Evolutionary conservation across 805 yeast genomes (phyloP).

Genomic region (Candida wancherniae): DNA sequence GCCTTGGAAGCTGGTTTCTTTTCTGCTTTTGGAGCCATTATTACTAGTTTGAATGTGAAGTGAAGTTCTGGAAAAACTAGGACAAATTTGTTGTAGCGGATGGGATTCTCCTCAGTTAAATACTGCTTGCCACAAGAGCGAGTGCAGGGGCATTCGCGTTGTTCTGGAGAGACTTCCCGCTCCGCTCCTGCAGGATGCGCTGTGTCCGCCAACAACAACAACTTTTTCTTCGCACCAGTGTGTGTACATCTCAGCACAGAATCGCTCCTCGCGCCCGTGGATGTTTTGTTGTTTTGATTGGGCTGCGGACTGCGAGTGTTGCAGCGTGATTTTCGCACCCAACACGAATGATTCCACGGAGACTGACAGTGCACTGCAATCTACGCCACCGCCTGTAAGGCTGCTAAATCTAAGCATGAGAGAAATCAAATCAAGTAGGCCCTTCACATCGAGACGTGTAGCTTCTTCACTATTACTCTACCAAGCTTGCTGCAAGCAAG

Average conservation of each 20-base stretch:
- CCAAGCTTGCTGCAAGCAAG: too few relatives aligned
- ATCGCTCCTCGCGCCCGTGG: constrained; percentile 10
- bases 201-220: constrained; percentile 8
- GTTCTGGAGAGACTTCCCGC: constrained; percentile 4
- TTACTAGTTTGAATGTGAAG: constrained; percentile 12
- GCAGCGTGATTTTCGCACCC: too few relatives aligned
- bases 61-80: constrained; percentile 15
- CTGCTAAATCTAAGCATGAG: too few relatives aligned
- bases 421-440: too few relatives aligned
- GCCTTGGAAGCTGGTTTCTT: constrained; percentile 38
- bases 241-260: constrained; percentile 15
- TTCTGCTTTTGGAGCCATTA: constrained; percentile 37
- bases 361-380: too few relatives aligned
- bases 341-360: too few relatives aligned
- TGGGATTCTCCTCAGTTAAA: constrained; percentile 18
- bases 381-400: too few relatives aligned
- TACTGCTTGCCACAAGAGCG: constrained; percentile 17
- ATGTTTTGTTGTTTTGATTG: too few relatives aligned
- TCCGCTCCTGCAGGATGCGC: constrained; percentile 13
- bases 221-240: constrained; percentile 7
- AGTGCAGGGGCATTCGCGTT: constrained; percentile 19
- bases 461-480: too few relatives aligned
- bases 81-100: constrained; percentile 1
- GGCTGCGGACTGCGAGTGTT: too few relatives aligned
- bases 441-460: too few relatives aligned